These are phyloP conservation scores for Inga leiocalycina DNA, from an alignment of 306 rosid species.

Conservation along the genomic window DNA sequence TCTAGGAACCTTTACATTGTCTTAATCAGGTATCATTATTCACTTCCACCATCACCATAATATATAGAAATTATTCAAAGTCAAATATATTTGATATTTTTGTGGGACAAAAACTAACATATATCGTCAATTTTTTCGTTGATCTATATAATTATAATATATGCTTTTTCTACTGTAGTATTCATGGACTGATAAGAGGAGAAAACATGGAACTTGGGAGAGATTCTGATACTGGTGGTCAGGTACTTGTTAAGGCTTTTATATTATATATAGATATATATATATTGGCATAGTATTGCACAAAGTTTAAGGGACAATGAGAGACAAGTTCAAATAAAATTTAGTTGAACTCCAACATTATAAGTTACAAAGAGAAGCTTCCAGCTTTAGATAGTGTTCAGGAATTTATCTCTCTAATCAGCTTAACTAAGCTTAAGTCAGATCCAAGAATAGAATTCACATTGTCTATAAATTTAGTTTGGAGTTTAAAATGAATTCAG, in stretches of 20 bases:
- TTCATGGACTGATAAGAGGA: slow-evolving; percentile 85
- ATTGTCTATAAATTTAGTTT: not conserved
- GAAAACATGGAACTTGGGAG: slow-evolving; percentile 90
- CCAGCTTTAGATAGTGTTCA: not conserved
- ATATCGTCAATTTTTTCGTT: not conserved
- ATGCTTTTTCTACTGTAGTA: slow-evolving; percentile 34
- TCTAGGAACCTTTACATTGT: slow-evolving; percentile 68
- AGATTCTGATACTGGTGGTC: slow-evolving; percentile 91
- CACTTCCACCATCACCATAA: not conserved
- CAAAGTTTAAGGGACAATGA: not conserved
- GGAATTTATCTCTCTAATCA: not conserved
- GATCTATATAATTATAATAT: not conserved
- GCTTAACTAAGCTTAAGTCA: not conserved
- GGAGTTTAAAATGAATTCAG: slow-evolving; percentile 29
- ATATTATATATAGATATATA: too few species aligned
- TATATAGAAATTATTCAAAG: not conserved
- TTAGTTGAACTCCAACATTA: not conserved
- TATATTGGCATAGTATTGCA: not conserved
- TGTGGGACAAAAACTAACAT: not conserved
- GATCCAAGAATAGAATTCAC: not conserved
- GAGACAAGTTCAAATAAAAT: not conserved
- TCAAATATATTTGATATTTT: not conserved
- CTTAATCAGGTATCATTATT: slow-evolving; percentile 55
- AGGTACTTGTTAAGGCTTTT: slow-evolving; percentile 41
- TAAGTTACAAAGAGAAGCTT: not conserved